phyloP scores from a whole-genome alignment of 106 monocot species.

The Dendrobium officinale region DNA sequence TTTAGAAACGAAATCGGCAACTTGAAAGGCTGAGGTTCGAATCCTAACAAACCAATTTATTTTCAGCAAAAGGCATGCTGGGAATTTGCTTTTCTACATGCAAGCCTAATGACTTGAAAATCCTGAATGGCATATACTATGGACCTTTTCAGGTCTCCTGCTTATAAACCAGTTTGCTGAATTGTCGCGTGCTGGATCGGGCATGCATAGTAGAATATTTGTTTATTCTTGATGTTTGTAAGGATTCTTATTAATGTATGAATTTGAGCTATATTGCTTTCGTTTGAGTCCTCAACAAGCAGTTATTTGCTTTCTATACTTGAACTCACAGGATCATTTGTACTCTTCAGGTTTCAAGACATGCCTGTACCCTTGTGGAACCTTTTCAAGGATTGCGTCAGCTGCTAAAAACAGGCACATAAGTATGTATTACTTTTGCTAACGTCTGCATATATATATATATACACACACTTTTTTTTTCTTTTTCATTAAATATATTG shows the following conservation, averaged over 20 bases:
- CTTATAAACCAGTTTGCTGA: not conserved
- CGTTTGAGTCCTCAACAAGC: not conserved
- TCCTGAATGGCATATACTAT: not conserved
- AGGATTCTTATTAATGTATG: not conserved
- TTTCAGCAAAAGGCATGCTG: not conserved
- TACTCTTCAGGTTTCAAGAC: conserved; percentile 64
- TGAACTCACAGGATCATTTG: not conserved
- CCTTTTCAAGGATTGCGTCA: conserved; percentile 64
- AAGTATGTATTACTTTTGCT: conserved; percentile 35
- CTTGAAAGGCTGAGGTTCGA: not conserved
- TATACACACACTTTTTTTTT: too few species aligned
- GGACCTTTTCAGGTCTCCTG: not conserved
- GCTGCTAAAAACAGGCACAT: conserved; percentile 53
- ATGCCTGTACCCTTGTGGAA: conserved; percentile 69
- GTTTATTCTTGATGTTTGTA: not conserved
- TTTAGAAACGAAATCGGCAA: not conserved
- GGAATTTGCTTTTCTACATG: not conserved
- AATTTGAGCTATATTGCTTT: not conserved
- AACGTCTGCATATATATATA: not conserved
- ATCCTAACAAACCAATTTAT: not conserved
- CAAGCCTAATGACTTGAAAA: not conserved
- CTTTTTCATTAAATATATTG: too few species aligned
- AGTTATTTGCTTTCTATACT: not conserved
- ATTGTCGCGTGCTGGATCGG: not conserved
- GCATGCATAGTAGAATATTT: not conserved